Percentiles rank a stretch among this genome's conserved stretches.
These are phyloP conservation scores for Chrysoporthe deuterocubensis DNA, from an alignment of 2,329 filamentous ascomycete genomes.

Conservation along the genomic window DNA sequence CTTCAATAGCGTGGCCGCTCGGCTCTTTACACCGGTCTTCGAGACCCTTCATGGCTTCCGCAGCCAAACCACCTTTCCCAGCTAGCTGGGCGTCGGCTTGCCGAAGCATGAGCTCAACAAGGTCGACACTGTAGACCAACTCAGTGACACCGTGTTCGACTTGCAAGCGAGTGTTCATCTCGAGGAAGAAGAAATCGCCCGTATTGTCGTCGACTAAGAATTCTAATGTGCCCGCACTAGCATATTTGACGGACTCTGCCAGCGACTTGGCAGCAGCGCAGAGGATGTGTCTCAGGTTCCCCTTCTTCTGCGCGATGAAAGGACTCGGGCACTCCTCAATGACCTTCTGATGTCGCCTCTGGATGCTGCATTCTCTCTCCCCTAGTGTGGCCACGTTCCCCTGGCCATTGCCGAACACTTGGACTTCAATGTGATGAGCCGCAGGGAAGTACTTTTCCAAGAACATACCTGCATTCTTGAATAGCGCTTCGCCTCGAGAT, in stretches of 20 bases:
- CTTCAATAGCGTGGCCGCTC: too few relatives aligned
- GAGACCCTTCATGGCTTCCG: too few relatives aligned
- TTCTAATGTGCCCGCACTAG: constrained; percentile 44
- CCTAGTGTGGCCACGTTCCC: constrained; percentile 46
- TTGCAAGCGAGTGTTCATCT: constrained; percentile 66
- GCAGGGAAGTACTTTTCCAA: constrained; percentile 65
- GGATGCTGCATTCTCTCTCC: constrained; percentile 70
- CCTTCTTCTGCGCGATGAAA: too few relatives aligned
- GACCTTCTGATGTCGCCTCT: constrained; percentile 71
- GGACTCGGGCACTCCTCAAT: constrained; percentile 66
- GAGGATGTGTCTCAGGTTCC: too few relatives aligned
- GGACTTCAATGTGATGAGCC: constrained; percentile 70
- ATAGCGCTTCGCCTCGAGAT: constrained; percentile 59
- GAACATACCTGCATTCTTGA: constrained; percentile 65
- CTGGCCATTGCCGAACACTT: constrained; percentile 63
- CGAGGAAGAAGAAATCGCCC: constrained; percentile 61
- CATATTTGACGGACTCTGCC: constrained; percentile 50
- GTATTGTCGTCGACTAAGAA: constrained; percentile 67
- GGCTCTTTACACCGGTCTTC: too few relatives aligned
- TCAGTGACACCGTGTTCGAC: constrained; percentile 82
- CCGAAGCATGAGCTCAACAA: constrained; percentile 60
- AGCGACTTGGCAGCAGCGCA: constrained; percentile 37
- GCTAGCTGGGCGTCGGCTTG: constrained; percentile 33
- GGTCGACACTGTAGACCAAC: constrained; percentile 73
- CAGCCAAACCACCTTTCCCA: too few relatives aligned